Percentiles rank a stretch among this genome's conserved stretches.
Evolutionary conservation across 2,329 filamentous ascomycete species (phyloP).

Genomic region (Trichoderma asperellum): DNA sequence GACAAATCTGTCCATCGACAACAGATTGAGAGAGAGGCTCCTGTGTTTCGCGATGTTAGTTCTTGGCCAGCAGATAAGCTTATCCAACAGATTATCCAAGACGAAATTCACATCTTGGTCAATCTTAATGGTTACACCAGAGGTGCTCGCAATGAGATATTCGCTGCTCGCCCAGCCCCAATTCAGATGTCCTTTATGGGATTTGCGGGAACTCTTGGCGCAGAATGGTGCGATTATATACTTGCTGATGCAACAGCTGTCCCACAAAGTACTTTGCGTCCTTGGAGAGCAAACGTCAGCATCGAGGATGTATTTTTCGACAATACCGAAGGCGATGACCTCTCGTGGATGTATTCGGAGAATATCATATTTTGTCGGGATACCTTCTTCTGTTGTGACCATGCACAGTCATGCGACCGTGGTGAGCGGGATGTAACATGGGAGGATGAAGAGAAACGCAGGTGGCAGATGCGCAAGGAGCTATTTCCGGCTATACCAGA

Average conservation of each 20-base stretch:
- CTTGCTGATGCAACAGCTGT: constrained; percentile 88
- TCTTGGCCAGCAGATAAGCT: constrained; percentile 83
- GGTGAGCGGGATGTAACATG: constrained; percentile 71
- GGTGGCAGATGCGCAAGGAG: constrained; percentile 93
- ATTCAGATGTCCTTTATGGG: constrained; percentile 99
- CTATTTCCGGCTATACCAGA: constrained; percentile 83
- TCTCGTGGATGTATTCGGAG: constrained; percentile 93
- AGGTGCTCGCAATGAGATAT: constrained; percentile 95
- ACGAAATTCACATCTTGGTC: constrained; percentile 91
- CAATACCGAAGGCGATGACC: constrained; percentile 69
- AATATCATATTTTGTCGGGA: constrained; percentile 94
- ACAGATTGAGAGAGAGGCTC: constrained; percentile 91
- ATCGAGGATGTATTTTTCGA: constrained; percentile 70
- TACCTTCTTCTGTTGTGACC: constrained; percentile 98
- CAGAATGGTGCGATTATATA: constrained; percentile 98
- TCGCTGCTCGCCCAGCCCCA: constrained; percentile 89
- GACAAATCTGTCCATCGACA: constrained; percentile 87
- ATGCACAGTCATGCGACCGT: constrained; percentile 84
- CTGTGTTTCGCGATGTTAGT: constrained; percentile 87
- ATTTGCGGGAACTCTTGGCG: constrained; percentile 92
- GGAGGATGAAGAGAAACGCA: constrained; percentile 77
- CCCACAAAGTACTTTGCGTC: constrained; percentile 77
- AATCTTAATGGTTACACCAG: constrained; percentile 98
- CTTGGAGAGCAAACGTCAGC: constrained; percentile 73
- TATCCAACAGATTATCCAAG: constrained; percentile 81